These are phyloP conservation scores for Penstemon newberryi DNA, from an alignment of 257 asterid species.

Conservation along the genomic window DNA sequence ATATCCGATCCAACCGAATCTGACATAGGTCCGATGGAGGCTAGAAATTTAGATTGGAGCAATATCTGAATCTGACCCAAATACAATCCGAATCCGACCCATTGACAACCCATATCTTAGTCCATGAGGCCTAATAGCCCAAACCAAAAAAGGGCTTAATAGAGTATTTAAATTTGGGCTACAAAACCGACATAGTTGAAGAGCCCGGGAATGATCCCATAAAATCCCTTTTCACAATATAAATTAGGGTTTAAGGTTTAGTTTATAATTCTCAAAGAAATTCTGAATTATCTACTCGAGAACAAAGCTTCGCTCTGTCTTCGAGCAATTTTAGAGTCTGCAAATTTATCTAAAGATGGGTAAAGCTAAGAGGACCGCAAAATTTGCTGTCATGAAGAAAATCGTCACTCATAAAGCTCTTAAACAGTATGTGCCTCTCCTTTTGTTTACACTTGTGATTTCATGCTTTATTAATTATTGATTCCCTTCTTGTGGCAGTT, in stretches of 20 bases:
- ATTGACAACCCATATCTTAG: neutral
- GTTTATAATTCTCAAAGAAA: neutral
- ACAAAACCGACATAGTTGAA: neutral
- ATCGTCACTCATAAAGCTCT: constrained; percentile 66
- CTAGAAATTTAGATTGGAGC: neutral
- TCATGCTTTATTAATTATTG: constrained; percentile 6
- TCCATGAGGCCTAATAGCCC: neutral
- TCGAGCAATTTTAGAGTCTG: neutral
- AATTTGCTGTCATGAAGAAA: constrained; percentile 95
- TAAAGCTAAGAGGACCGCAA: constrained; percentile 75
- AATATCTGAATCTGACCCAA: neutral
- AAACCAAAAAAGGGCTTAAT: neutral
- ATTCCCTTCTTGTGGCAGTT: constrained; percentile 36
- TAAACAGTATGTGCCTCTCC: constrained; percentile 50
- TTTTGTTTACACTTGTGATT: constrained; percentile 2
- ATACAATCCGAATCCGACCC: neutral
- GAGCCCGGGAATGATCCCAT: neutral
- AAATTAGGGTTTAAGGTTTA: neutral
- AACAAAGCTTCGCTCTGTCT: neutral
- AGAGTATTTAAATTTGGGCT: neutral
- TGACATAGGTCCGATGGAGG: neutral
- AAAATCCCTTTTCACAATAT: too few relatives aligned
- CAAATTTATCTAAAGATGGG: constrained; percentile 57
- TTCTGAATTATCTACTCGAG: neutral
- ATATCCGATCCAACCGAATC: too few relatives aligned